Conservation (phyloP, 148 eudicot genomes). For the Vaccinium myrtillus region DNA sequence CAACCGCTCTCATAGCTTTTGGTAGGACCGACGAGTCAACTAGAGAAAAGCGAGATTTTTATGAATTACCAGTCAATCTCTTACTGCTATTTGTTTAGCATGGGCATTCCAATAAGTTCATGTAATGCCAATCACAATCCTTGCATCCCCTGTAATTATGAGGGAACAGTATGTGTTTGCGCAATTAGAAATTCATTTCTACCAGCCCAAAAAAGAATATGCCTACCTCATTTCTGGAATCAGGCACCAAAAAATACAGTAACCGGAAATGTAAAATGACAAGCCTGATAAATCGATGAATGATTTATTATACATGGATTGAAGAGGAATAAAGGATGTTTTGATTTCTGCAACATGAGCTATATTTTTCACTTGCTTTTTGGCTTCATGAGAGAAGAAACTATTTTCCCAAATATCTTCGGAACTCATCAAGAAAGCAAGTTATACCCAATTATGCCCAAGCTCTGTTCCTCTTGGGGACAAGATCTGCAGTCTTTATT, state of each 20-base stretch:
- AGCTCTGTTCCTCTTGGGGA: constrained; percentile 57
- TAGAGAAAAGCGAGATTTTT: background rate
- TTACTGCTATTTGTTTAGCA: background rate
- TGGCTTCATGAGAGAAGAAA: background rate
- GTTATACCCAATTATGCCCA: constrained; percentile 56
- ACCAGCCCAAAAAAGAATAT: background rate
- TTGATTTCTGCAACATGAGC: background rate
- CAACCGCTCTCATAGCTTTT: no score
- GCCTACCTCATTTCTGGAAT: background rate
- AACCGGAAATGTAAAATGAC: background rate
- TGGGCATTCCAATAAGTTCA: background rate
- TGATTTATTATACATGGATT: background rate
- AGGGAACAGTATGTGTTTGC: no score
- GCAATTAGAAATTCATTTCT: background rate
- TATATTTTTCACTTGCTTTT: background rate
- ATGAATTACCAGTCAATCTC: background rate
- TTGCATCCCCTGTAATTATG: no score
- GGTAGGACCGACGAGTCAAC: background rate
- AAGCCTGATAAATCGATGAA: background rate
- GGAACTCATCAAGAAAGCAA: background rate
- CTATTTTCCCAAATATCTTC: background rate
- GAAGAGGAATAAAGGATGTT: background rate
- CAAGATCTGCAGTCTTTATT: constrained; percentile 82
- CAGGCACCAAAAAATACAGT: constrained; percentile 1
- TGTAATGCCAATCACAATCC: background rate